These are phyloP conservation scores for Clonostachys rosea DNA, from an alignment of 2,329 filamentous ascomycete species.

Conservation along the genomic window DNA sequence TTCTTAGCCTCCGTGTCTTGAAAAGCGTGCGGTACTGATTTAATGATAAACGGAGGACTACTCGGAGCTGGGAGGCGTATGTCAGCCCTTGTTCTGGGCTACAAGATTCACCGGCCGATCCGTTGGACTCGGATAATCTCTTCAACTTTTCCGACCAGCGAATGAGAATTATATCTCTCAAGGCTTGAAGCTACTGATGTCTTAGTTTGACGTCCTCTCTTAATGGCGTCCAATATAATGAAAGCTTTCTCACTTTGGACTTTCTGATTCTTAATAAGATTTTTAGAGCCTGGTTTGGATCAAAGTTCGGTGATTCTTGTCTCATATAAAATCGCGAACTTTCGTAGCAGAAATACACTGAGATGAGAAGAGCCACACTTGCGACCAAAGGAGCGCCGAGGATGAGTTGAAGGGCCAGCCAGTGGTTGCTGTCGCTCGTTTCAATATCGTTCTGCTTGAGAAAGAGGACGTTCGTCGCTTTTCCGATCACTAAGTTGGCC, in stretches of 20 bases:
- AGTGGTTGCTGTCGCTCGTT: neutral
- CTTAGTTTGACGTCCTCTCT: too few species aligned
- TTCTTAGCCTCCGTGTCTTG: constrained; percentile 4
- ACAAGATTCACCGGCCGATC: too few species aligned
- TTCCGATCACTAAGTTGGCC: constrained; percentile 10
- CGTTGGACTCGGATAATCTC: neutral
- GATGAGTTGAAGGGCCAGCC: constrained; percentile 18
- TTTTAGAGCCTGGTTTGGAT: constrained; percentile 22
- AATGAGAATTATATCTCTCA: constrained; percentile 29
- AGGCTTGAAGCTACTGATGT: constrained; percentile 21
- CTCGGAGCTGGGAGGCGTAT: neutral
- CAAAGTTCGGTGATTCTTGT: constrained; percentile 19
- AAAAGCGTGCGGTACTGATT: constrained; percentile 10
- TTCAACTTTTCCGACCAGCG: constrained; percentile 9
- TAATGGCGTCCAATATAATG: too few species aligned
- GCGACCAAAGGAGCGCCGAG: constrained; percentile 27
- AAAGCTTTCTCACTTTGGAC: too few species aligned
- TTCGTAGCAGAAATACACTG: constrained; percentile 30
- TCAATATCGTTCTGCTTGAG: neutral
- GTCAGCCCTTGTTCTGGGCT: neutral
- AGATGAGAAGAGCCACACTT: constrained; percentile 20
- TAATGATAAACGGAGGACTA: constrained; percentile 6
- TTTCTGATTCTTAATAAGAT: constrained; percentile 21
- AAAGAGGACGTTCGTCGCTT: neutral
- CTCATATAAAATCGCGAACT: constrained; percentile 33